phyloP scores from a whole-genome alignment of 75 land plant species.

The Pinus tabuliformis region DNA sequence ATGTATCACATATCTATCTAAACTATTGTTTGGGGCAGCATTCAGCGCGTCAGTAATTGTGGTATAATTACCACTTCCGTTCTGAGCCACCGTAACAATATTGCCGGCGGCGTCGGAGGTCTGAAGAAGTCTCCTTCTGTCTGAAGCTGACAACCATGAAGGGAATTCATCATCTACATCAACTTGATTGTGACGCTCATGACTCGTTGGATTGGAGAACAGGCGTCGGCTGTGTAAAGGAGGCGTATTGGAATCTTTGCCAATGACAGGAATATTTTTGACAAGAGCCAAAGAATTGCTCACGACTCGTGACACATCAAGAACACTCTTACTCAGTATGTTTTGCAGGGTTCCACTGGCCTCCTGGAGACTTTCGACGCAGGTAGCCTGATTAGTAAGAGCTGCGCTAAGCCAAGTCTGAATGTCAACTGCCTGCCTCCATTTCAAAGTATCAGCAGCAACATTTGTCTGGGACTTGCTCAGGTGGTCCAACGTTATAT shows the following conservation, averaged over 20 bases:
- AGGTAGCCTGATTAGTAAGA: conserved; percentile 62
- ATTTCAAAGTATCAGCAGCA: not conserved
- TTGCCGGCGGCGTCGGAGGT: not conserved
- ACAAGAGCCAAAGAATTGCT: conserved; percentile 45
- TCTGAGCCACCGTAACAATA: conserved; percentile 37
- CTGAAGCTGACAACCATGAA: conserved; percentile 37
- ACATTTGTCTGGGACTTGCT: conserved; percentile 15
- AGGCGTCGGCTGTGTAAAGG: conserved; percentile 8
- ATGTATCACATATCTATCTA: conserved; percentile 20
- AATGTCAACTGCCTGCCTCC: conserved; percentile 1
- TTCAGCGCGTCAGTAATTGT: conserved; percentile 38
- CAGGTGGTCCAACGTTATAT: conserved; percentile 31
- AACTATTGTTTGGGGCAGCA: conserved; percentile 40
- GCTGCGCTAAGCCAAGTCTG: conserved; percentile 37
- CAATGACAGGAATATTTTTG: conserved; percentile 35
- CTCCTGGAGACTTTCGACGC: conserved; percentile 50
- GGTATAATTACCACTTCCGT: conserved; percentile 51
- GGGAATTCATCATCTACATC: conserved; percentile 12
- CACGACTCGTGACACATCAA: conserved; percentile 21
- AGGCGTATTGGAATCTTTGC: conserved; percentile 9
- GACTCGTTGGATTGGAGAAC: not conserved
- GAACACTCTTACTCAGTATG: conserved; percentile 6
- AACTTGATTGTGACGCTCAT: no score
- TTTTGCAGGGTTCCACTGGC: conserved; percentile 8
- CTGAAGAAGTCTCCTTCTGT: conserved; percentile 7